Evolutionary conservation across 768 basidiomycete genomes (phyloP), one percentile per base, ranked within the genome.

Genomic region (Hydnum rufescens): DNA sequence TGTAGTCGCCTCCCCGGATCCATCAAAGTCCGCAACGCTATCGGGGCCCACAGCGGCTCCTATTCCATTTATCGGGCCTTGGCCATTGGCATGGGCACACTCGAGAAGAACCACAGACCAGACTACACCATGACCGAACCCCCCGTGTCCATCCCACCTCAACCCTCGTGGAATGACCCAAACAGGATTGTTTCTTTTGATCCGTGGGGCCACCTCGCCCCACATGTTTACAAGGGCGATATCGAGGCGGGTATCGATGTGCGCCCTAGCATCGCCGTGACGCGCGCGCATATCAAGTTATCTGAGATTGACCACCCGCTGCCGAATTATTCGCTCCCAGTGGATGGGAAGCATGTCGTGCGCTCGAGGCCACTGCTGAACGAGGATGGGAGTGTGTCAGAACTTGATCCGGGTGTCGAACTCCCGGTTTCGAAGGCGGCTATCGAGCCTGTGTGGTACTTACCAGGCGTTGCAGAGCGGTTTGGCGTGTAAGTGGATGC

Each of bases 1-100:
- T 87, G 84, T 62, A 89, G 84, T 1, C 82, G 92, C 25, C 78
- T 90, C 22, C 75, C 82, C 0, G 72, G 73, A 8, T 79, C 81
- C 29, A 82, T 93, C 70, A 92, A 90, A 67, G 74, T 78, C 51
- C 80, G 93, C 44, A 96, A 96, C 64, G 84, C 92, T 25, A 75
- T 96, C 61, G 92, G 93, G 5, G 90, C 93, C 0, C 90, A 95
- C 63, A 80, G 80, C 0, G 92, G 93, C 4, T 84, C 82, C 1
- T 96, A 96, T 66, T 88, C 84, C 13, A 90, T 95, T 66, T 96
- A 95, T 65, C 80, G 89, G 31, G 87, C 93, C 0, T 73, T 97
- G 8, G 77, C 84, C 5, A 90, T 95, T 62, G 93, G 89, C 4
- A 82, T 93, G 74, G 44, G 44, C 26, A 74, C 80, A 2, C 76